A percentile compares a stretch with the other conserved stretches of the same genome.
phyloP scores from a whole-genome alignment of 768 basidiomycete species.

The Panaeolus cyanescens region DNA sequence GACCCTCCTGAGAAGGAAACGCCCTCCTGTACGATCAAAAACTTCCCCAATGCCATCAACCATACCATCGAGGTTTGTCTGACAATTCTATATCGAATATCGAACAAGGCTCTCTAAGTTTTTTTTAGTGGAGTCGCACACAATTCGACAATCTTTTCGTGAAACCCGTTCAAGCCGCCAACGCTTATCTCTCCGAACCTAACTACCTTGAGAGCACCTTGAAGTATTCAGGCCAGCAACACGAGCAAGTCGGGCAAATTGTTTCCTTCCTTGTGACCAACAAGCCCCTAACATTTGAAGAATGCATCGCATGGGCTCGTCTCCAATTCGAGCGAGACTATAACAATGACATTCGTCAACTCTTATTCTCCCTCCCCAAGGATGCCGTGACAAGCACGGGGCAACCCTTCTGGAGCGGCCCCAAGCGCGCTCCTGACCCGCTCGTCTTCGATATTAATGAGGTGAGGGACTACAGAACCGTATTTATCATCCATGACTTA shows the following conservation, averaged over 20 bases:
- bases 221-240: conserved; percentile 90
- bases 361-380: conserved; percentile 92
- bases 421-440: conserved; percentile 94
- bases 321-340: conserved; percentile 94
- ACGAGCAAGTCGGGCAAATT: conserved; percentile 87
- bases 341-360: conserved; percentile 89
- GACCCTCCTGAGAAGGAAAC: conserved; percentile 99
- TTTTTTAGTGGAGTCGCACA: conserved; percentile 82
- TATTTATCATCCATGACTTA: conserved; percentile 3
- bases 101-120: not conserved
- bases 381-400: conserved; percentile 90
- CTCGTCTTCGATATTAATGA: conserved; percentile 84
- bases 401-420: conserved; percentile 98
- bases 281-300: conserved; percentile 94
- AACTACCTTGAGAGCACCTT: conserved; percentile 91
- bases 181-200: conserved; percentile 95
- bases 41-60: conserved; percentile 96
- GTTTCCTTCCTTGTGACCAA: conserved; percentile 86
- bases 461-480: conserved; percentile 48
- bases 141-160: conserved; percentile 94
- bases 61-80: conserved; percentile 90
- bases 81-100: not conserved
- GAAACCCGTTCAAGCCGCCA: conserved; percentile 91
- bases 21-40: conserved; percentile 97
- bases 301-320: conserved; percentile 97